Evolutionary conservation across 208 protist species (phyloP), one percentile per base, ranked within the genome.

Genomic region (Naegleria lovaniensis): DNA sequence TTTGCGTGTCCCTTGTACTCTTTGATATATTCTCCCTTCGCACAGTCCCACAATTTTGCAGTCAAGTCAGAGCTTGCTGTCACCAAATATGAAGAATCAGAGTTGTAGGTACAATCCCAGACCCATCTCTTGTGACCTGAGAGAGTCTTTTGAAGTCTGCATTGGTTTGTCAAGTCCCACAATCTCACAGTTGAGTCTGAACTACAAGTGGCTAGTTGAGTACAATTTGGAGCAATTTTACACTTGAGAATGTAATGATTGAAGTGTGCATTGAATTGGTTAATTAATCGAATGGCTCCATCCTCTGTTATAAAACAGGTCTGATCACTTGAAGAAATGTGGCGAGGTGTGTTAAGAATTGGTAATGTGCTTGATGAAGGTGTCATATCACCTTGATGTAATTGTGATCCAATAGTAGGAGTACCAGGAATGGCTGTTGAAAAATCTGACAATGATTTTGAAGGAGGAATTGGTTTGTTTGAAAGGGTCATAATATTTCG

Each of bases 21-120:
- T 52, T 94, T 92, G 29, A 97, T 93, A 7, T 92, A 92, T 43
- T 95, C 93, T 36, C 95, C 96, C 22, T 92, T 85, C 19, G 83
- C 84, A 76, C 98, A 55, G 67, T 97, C 95, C 96, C 96, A 98
- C 5, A 98, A 92, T 52, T 92, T 86, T 4, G 95, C 95, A 2
- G 93, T 94, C 85, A 93, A 83, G 87, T 98, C 96, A 33, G 94
- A 96, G 2, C 95, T 97, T 0, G 93, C 96, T 89, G 93, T 52
- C n/a, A 98, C 95, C 0, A 98, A 85, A 92, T 97, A 97, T 9
- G 93, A 93, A 11, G 95, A 97, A 90, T 97, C 96, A 40, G 93
- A 92, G 1, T 93, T 95, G 92, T 96, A 98, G 41, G 93, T 92
- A 86, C 95, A 97, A 91, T 98, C 96, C 96, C 96, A 98, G 29